phyloP scores from a whole-genome alignment of 306 rosid species.

The Casuarina equisetifolia region DNA sequence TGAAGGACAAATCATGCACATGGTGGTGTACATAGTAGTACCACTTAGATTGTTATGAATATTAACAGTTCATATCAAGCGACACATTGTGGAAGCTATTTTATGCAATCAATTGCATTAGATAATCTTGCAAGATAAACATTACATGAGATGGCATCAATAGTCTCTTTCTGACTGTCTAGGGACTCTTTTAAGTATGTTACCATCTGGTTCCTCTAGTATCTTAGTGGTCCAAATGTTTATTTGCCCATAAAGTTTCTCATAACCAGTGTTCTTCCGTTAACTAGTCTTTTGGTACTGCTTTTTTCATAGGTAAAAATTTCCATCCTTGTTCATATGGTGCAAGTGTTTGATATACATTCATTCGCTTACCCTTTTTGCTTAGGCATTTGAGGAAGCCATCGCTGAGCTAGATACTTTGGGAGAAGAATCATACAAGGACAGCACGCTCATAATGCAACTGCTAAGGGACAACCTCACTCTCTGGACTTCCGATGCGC shows the following conservation, averaged over 20 bases:
- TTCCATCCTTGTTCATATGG: not conserved
- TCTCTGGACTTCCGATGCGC: constrained; percentile 84
- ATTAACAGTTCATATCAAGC: not conserved
- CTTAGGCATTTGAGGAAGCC: constrained; percentile 80
- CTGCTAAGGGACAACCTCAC: constrained; percentile 83
- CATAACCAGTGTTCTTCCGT: not conserved
- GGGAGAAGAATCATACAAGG: constrained; percentile 88
- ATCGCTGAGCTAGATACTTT: constrained; percentile 84
- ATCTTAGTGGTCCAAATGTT: not conserved
- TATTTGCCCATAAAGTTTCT: not conserved
- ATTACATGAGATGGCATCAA: not conserved
- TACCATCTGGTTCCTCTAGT: not conserved
- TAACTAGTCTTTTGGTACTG: not conserved
- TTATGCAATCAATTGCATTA: constrained; percentile 1
- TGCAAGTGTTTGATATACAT: not conserved
- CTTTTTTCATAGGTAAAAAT: not conserved
- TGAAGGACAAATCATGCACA: constrained; percentile 8
- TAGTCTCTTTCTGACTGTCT: not conserved
- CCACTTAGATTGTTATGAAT: too few species aligned
- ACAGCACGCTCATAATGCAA: constrained; percentile 91
- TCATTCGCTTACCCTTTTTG: constrained; percentile 14
- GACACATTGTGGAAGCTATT: not conserved
- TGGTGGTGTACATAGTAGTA: constrained; percentile 8
- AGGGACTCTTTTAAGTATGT: not conserved
- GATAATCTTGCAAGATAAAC: constrained; percentile 14